phyloP scores from a whole-genome alignment of 2,329 filamentous ascomycete genomes.

The Trichoderma atrobrunneum region DNA sequence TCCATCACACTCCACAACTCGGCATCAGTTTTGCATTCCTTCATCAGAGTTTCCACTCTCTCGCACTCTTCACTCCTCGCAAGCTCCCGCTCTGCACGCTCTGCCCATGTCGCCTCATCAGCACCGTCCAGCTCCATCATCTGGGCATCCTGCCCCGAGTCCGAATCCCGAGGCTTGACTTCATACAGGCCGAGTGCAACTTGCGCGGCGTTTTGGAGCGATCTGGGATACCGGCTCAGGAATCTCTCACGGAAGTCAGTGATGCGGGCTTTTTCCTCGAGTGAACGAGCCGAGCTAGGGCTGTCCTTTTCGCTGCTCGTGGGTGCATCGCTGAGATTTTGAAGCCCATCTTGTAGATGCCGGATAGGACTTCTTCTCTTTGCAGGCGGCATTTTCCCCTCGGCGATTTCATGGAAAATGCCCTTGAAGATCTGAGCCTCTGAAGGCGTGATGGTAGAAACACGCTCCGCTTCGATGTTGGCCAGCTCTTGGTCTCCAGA shows the following conservation, averaged over 20 bases:
- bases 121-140: constrained; percentile 33
- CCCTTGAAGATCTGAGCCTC: constrained; percentile 59
- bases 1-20: constrained; percentile 68
- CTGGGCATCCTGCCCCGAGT: constrained; percentile 21
- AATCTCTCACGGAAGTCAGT: constrained; percentile 36
- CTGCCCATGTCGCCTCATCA: constrained; percentile 34
- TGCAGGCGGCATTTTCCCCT: constrained; percentile 33
- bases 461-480: constrained; percentile 23
- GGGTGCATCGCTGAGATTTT: background rate
- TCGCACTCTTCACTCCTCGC: constrained; percentile 45
- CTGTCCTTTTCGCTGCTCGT: background rate
- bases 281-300: constrained; percentile 26
- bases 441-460: constrained; percentile 55
- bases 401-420: constrained; percentile 48
- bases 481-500: constrained; percentile 23
- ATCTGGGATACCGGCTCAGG: constrained; percentile 38
- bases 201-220: constrained; percentile 40
- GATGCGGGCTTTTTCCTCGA: constrained; percentile 34
- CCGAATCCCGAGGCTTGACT: constrained; percentile 29
- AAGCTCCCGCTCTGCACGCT: constrained; percentile 36
- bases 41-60: constrained; percentile 55
- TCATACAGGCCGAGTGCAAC: constrained; percentile 40
- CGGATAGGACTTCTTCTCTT: constrained; percentile 24
- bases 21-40: constrained; percentile 55
- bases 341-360: background rate